Base-by-base conservation (phyloP, 129 eudicot genomes). In the Oenanthe sinensis region DNA sequence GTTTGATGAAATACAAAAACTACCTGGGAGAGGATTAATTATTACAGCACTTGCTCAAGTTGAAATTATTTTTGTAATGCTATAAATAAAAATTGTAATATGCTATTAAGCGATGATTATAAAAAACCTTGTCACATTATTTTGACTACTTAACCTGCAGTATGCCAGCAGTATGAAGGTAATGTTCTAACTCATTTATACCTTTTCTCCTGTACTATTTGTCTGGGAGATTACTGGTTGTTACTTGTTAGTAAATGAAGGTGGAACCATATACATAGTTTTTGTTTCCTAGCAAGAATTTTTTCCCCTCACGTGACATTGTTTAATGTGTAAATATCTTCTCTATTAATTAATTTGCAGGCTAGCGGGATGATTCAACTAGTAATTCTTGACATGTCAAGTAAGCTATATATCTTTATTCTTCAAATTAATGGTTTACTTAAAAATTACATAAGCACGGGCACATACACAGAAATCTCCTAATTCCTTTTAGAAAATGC, bases 11-110 rank as follows among this genome's bases (percentile, higher is more conserved):
- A 92, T 96, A 30, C 75, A 80, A 77, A 86, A 85, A 33, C 86
- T 88, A 50, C 90, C 90, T 7, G 88, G 86, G n/a, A 81, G 94
- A 68, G 97, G 92, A 81, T 80, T 95, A 17, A 67, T 92, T 36
- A 75, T 90, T 40, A 87, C 96, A 42, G 95, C 67, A 58, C 22
- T 58, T 58, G 67, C 30, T 58, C 67, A 22, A 33, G 36, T 33
- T 33, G 36, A 33, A n/a, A 58, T 0, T n/a, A 60, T 60, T 60
- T 60, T 60, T 60, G 68, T 58, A 33, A 33, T 33, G 36, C 36
- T 33, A 33, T 33, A 33, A 33, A 33, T 33, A 33, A 33, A 33
- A 33, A 33, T 33, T 33, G 36, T 33, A 9, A 60, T 60, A 60
- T 58, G 30, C 9, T 60, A 33, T 33, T 33, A 9, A 60, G 68